Base-by-base conservation (phyloP, 495 filamentous ascomycete genomes). In the Lasiosphaeria hispida region DNA sequence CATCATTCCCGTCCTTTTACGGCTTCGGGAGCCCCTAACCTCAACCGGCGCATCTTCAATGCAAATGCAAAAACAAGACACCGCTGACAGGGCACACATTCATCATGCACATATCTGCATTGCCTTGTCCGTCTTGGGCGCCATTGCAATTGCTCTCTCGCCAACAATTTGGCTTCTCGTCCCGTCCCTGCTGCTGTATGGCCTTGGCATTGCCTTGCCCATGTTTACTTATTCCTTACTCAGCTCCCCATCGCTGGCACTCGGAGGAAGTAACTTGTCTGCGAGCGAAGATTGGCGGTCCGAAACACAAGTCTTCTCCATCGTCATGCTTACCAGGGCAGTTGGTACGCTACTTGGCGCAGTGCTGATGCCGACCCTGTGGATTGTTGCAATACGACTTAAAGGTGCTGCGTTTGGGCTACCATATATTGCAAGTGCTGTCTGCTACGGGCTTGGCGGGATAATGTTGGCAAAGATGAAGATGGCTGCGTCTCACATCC, bases 251-350 rank as follows among this genome's bases (percentile, higher is more conserved):
- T 55, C 66, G 7, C 60, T 75, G 30, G 61, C 62, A 14, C 67
- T 64, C 10, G 57, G 47, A 13, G 48, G 1, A 34, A 44, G 9
- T 7, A 50, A 4, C 18, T 9, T 36, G 8, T 14, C 10, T 14
- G 2, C 13, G 13, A 19, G 19, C 42, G 14, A 23, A 47, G 44
- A 2, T 39, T 45, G 30, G 33, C 39, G 15, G 30, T 59, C 69
- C 23, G 60, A 70, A 57, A 65, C 63, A 15, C 73, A 72, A 41
- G 61, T 78, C 15, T 75, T 77, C 53, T 76, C 76, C 15, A 71
- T 77, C 35, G 73, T 75, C 13, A 78, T 78, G 76, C 65, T 78
- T 62, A 69, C 75, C 1, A 70, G 71, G 58, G 73, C 73, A n/a
- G 60, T 76, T 0, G 76, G 75, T 9, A 69, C 72, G 33, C 48